Evolutionary conservation across 2,329 filamentous ascomycete species (phyloP).

Genomic region (Stagonosporopsis tanaceti): DNA sequence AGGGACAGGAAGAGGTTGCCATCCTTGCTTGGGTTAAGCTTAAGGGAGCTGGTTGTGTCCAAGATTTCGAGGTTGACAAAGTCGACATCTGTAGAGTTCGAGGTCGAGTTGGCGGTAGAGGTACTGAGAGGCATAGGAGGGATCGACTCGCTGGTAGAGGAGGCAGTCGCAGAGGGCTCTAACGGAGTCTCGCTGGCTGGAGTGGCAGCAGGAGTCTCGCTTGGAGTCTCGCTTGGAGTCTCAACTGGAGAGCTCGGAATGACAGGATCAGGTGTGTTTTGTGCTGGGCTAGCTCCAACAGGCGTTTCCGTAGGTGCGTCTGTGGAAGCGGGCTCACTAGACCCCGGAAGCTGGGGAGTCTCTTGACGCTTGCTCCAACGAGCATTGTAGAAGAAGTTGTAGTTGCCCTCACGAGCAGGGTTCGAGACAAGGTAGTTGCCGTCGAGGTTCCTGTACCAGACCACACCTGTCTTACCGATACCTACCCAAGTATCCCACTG

Average conservation of each 20-base stretch:
- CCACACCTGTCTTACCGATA: constrained; percentile 1
- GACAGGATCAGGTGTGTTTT: constrained; percentile 8
- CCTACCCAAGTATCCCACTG: constrained; percentile 1
- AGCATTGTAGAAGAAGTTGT: constrained; percentile 12
- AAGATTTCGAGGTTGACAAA: constrained; percentile 12
- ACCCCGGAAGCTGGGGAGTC: background rate
- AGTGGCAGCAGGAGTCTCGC: background rate
- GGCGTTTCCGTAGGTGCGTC: background rate
- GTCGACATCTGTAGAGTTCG: constrained; percentile 10
- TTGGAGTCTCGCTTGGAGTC: background rate
- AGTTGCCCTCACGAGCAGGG: constrained; percentile 15
- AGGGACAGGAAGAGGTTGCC: constrained; percentile 18
- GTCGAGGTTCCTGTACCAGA: constrained; percentile 14
- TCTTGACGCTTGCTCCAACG: constrained; percentile 14
- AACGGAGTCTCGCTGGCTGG: background rate
- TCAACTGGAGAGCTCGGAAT: background rate
- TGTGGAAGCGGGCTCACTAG: background rate
- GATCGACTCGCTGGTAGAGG: constrained; percentile 1
- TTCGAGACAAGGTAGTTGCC: constrained; percentile 6
- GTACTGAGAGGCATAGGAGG: constrained; percentile 3
- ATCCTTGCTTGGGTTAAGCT: constrained; percentile 12
- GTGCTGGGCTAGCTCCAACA: constrained; percentile 6
- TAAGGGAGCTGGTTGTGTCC: constrained; percentile 15
- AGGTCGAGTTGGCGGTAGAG: constrained; percentile 8
- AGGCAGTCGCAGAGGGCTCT: background rate